phyloP scores from a whole-genome alignment of 2,329 filamentous ascomycete species.

The Aspergillus hiratsukae region DNA sequence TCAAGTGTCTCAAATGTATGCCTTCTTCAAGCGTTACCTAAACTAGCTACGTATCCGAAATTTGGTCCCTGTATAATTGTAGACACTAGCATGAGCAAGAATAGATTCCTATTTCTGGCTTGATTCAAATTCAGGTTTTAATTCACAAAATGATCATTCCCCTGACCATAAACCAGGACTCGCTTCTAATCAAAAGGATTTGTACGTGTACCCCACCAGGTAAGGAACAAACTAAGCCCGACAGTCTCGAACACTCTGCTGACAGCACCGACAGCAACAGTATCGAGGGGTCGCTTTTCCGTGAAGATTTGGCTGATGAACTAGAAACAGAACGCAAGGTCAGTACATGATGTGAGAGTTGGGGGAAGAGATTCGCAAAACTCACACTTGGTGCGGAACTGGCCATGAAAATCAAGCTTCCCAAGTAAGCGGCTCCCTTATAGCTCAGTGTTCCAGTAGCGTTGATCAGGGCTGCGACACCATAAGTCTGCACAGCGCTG shows the following conservation, averaged over 20 bases:
- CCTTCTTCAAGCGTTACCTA: not conserved
- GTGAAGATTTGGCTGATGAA: conserved; percentile 81
- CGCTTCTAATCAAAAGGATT: conserved; percentile 74
- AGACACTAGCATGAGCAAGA: not conserved
- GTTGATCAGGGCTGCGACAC: conserved; percentile 86
- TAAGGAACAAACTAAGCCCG: conserved; percentile 85
- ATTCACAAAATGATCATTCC: not conserved
- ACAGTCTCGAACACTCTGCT: conserved; percentile 90
- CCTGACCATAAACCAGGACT: not conserved
- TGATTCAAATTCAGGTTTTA: not conserved
- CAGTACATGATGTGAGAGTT: not conserved
- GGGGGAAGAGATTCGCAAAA: conserved; percentile 21
- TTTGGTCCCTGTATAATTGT: too few species aligned
- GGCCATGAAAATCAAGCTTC: conserved; percentile 84
- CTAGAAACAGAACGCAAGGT: conserved; percentile 44
- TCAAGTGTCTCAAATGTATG: not conserved
- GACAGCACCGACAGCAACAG: conserved; percentile 76
- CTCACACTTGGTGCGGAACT: conserved; percentile 80
- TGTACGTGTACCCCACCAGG: conserved; percentile 95
- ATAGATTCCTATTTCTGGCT: not conserved
- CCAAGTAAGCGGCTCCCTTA: conserved; percentile 94
- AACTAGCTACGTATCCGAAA: not conserved
- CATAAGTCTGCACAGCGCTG: conserved; percentile 83
- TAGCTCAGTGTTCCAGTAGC: conserved; percentile 92
- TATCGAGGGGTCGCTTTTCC: conserved; percentile 89